Base-by-base conservation (phyloP, 345 rosid genomes). In the Linum trigynum region DNA sequence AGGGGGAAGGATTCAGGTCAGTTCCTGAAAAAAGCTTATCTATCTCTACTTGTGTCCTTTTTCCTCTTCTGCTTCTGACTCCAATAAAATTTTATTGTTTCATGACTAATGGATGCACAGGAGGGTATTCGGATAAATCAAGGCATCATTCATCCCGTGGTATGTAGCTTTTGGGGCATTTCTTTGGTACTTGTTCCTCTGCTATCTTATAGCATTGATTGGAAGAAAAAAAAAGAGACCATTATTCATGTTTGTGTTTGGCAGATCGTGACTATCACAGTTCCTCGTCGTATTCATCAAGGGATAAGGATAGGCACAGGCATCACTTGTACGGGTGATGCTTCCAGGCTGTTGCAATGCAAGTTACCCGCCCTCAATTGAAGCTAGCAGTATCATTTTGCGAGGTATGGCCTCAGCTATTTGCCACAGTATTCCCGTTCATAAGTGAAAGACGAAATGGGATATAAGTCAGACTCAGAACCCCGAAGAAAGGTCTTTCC, bases 1-100 rank as follows among this genome's bases (percentile, higher is more conserved):
- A 80, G 88, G 75, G 64, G 72, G 36, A 92, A 84, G 76, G 95
- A 92, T 66, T 75, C 92, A 72, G 83, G 89, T 89, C 38, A 37
- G 69, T 45, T 40, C n/a, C 39, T 39, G 56, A 48, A 4, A 23
- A 23, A 23, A 23, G 53, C 53, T 48, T 48, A 48, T 15, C 53
- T 9, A 48, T 48, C 32, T 23, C 32, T 23, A 12, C 32, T 23
- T 48, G 3, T 48, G 9, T 48, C 14, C 14, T 12, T 1, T 57
- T 10, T 57, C 8, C 4, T 17, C 35, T 57, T 23, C 38, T 57
- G 11, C 23, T 10, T 37, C 35, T 5, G 38, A 37, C 61, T 12
- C 38, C 23, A 17, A 14, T 55, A 14, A 35, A 1, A 23, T 23
- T 23, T 23, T 23, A 23, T 23, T 23, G 32, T 23, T 23, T 23